Base-by-base conservation (phyloP, 2,329 filamentous ascomycete species). In the Ceratocystis cubensis region DNA sequence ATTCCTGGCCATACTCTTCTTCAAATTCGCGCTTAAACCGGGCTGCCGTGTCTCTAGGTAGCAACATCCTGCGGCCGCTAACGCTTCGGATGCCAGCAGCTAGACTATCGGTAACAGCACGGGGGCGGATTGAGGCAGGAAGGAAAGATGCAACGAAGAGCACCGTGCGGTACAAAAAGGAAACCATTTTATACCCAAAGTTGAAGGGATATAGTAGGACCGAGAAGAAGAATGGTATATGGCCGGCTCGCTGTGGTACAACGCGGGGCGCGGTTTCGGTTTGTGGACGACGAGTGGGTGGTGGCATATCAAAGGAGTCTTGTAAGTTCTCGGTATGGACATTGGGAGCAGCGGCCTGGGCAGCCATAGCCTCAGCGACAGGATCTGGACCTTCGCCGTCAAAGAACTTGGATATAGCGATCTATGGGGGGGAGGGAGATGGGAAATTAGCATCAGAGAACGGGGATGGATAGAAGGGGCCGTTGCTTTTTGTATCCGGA, bases 361-460 rank as follows among this genome's bases (percentile, higher is more conserved):
- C 80, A 62, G 86, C 82, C 63, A 86, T 81, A 67, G 89, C 89
- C 77, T 94, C 90, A 67, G 88, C 88, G 20, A 93, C 79, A 13
- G 85, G 88, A 74, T 96, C 90, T 62, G 91, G 84, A 2, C 88
- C 88, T 77, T 97, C 94, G 71, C 94, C 94, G 73, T 99, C 94
- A 75, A 96, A 99, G 83, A 97, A 97, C 74, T 95, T 95, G 70
- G 94, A 85, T 70, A 99, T 93, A 67, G 94, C 93, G 72, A 97
- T 96, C 87, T 96, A 73, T 3, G 66, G 20, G 20, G 20, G 20
- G 20, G 20, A 1, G 13, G 13, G 10, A 48, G 20, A 4, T 20
- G 1, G 13, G 7, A 17, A 28, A 25, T 53, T 53, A 53, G 48
- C 22, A 53, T 5, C 48, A 53, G 10, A 17, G 8, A 13, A 25